Conservation (phyloP, 2,329 filamentous ascomycete genomes). For the Nothopassalora personata region DNA sequence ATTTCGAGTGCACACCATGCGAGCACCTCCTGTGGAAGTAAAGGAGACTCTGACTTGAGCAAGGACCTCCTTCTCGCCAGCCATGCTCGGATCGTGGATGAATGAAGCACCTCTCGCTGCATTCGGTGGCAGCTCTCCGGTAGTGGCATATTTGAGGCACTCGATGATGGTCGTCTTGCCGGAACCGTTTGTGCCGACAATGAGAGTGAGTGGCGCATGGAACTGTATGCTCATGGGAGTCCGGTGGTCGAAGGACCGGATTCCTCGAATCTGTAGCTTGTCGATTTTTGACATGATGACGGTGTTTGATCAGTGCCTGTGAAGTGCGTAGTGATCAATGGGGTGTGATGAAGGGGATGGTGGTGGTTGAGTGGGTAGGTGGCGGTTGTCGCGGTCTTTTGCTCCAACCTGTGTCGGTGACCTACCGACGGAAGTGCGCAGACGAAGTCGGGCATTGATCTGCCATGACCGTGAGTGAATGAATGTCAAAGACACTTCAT, state of each 20-base stretch:
- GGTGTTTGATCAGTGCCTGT: not conserved
- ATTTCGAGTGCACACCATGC: slow-evolving; percentile 77
- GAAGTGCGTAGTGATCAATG: not conserved
- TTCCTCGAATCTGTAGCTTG: slow-evolving; percentile 77
- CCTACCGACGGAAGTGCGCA: not conserved
- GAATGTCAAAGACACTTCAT: not conserved
- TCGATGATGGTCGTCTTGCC: slow-evolving; percentile 99
- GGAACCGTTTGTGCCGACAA: slow-evolving; percentile 95
- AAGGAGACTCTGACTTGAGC: slow-evolving; percentile 91
- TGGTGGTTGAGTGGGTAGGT: not conserved
- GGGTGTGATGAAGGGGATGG: not conserved
- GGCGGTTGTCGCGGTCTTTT: not conserved
- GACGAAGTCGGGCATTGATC: not conserved
- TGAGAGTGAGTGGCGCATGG: slow-evolving; percentile 84
- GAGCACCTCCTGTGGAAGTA: slow-evolving; percentile 67
- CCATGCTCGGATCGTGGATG: slow-evolving; percentile 93
- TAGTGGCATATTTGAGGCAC: slow-evolving; percentile 96
- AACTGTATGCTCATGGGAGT: slow-evolving; percentile 77
- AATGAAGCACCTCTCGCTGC: slow-evolving; percentile 82
- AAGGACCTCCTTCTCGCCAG: slow-evolving; percentile 79
- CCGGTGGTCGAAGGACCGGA: slow-evolving; percentile 79
- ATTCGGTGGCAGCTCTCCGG: slow-evolving; percentile 87
- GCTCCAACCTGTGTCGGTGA: not conserved
- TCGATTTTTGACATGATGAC: slow-evolving; percentile 63
- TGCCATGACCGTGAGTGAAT: not conserved